Base-by-base conservation (phyloP, 2,329 filamentous ascomycete species). In the Penicillium sp. region DNA sequence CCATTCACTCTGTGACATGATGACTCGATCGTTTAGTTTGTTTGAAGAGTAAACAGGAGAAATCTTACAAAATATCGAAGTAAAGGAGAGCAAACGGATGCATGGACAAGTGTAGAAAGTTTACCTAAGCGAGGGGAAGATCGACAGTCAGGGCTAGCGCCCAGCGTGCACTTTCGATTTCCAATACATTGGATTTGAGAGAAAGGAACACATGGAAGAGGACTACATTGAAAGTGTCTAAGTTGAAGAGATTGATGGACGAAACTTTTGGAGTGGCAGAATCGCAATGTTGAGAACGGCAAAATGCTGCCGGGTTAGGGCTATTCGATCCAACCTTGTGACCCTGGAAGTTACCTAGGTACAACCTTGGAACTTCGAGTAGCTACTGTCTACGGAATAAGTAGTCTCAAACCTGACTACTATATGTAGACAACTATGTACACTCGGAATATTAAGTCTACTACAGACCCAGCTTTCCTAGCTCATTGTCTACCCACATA, bases 401-500 rank as follows among this genome's bases (percentile, higher is more conserved):
- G 18, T 18, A 18, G 1, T 18, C 18, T 18, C 18, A 18, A 18
- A 18, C 18, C 18, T 18, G 18, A 31, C 7, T 8, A 13, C 11
- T 10, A 34, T 34, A 8, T 13, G 4, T 34, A 34, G 10, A 13
- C 13, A 41, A 5, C 5, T 39, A 39, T 13, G n/a, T 40, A 40
- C 14, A 40, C 14, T n/a, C 7, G 38, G 18, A 40, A 10, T 18
- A 16, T 38, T 16, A 48, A 39, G 27, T 48, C 45, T 48, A 39
- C 34, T 54, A 56, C 42, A 56, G 44, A 27, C 54, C 54, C 32
- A 56, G 27, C 49, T 53, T 44, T 39, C 54, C 39, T 47, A 56
- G 45, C 22, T 53, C 22, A 41, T 56, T 56, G 38, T 48, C 49
- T 27, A 49, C 54, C 54, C 45, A 56, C 54, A 56, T 56, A 41